These are phyloP conservation scores for Trametes sp. DNA, from an alignment of 1,284 basidiomycete species.

Conservation along the genomic window DNA sequence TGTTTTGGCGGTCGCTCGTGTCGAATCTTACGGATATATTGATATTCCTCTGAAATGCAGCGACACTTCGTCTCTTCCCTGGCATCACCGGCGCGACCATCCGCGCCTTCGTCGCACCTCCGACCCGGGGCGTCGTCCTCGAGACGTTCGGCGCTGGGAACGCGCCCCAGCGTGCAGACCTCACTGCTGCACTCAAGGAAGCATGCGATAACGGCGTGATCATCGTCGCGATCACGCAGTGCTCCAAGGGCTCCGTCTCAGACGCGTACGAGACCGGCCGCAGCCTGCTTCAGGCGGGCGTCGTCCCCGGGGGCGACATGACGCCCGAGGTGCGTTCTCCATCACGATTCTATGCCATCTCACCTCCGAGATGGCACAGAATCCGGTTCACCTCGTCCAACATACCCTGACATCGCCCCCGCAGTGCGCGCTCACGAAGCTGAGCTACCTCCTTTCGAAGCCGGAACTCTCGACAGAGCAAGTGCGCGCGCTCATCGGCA, in stretches of 20 bases:
- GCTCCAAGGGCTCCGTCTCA: conserved; percentile 83
- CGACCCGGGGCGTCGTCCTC: conserved; percentile 81
- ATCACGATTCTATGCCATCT: conserved; percentile 3
- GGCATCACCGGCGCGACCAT: conserved; percentile 81
- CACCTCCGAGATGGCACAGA: conserved; percentile 1
- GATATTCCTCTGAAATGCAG: conserved; percentile 44
- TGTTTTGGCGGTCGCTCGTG: no score
- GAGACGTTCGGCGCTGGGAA: conserved; percentile 93
- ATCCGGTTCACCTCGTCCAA: no score
- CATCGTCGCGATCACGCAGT: conserved; percentile 92
- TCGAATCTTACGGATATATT: no score
- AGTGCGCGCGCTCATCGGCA: conserved; percentile 80
- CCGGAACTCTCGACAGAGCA: conserved; percentile 72
- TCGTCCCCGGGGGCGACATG: conserved; percentile 89
- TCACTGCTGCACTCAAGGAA: conserved; percentile 75
- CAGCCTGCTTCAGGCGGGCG: conserved; percentile 74
- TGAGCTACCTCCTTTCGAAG: conserved; percentile 90
- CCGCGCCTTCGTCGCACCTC: conserved; percentile 75
- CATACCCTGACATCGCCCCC: no score
- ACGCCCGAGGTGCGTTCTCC: conserved; percentile 79
- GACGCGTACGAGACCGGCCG: conserved; percentile 86
- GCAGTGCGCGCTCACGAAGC: conserved; percentile 87
- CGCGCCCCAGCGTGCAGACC: conserved; percentile 75
- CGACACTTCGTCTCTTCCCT: conserved; percentile 85
- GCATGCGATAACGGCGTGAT: conserved; percentile 86